Evolutionary conservation across 139 green algal species (phyloP), one percentile per base, ranked within the genome.

Genomic region (Coccomyxa sp.): DNA sequence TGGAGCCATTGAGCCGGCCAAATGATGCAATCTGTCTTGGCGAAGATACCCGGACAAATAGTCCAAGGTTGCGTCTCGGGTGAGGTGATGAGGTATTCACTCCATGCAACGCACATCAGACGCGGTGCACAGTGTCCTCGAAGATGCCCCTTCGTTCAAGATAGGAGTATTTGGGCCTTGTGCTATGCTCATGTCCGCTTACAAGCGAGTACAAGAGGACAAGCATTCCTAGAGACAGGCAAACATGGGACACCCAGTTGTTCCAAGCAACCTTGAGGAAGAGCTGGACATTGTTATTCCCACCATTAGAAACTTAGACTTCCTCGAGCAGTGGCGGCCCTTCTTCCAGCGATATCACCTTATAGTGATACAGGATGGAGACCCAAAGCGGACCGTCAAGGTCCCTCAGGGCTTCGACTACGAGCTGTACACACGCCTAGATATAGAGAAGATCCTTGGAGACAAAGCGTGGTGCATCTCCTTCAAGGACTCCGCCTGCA

Each of bases 391-490:
- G 37, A 91, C 86, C 24, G 85, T 98, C 39, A 70, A 85, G 27
- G 90, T 98, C 10, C 95, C 94, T 0, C 78, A 88, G 22, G 84
- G 95, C 36, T 99, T 97, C 79, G 87, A 96, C 78, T 98, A 97
- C 70, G 94, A 99, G 79, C 82, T 99, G 39, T 97, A 98, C 87
- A 99, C 93, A 78, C 84, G 95, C 54, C 93, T 89, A 38, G 95
- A 99, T 81, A 98, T 99, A 72, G 96, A 99, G 81, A 86, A 87
- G 50, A 93, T 98, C n/a, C 84, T 99, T 31, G 95, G 93, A 8
- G 90, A 96, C 75, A 98, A 95, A 78, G 92, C 95, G 5, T 97
- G 84, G 88, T 96, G 92, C 87, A 99, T 99, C 76, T 96, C 89
- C 37, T 99, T 95, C 94, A 98, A 97, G 83, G 95, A 98, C 85